Conservation (phyloP, 1,139 yeast genomes). For the Geotrichum klebahnii region DNA sequence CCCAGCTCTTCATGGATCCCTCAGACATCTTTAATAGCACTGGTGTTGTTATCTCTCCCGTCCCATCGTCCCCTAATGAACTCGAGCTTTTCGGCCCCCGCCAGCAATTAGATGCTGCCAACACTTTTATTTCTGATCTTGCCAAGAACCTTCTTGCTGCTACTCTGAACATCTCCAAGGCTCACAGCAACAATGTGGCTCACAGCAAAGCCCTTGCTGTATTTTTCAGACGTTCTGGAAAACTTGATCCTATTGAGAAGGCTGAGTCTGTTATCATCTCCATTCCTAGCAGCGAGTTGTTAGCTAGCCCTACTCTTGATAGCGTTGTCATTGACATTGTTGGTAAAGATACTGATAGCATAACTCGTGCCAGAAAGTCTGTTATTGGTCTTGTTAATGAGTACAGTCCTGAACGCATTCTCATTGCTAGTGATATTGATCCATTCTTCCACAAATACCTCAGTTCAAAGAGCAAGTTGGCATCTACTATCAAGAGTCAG, state of each 20-base stretch:
- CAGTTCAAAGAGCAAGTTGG: constrained; percentile 39
- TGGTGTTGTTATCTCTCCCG: constrained; percentile 64
- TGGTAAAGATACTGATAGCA: constrained; percentile 45
- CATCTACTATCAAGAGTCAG: constrained; percentile 46
- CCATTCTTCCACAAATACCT: constrained; percentile 58
- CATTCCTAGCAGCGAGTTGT: constrained; percentile 47
- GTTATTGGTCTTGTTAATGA: constrained; percentile 70
- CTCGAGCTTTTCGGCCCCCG: constrained; percentile 66
- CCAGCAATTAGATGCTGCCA: constrained; percentile 56
- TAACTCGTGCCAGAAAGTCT: constrained; percentile 57
- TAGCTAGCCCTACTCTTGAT: constrained; percentile 38
- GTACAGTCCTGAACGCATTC: constrained; percentile 63
- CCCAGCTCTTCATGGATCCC: constrained; percentile 48
- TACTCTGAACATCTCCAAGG: constrained; percentile 73
- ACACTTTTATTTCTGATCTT: constrained; percentile 51
- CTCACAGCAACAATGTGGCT: constrained; percentile 72
- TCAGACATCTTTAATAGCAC: constrained; percentile 48
- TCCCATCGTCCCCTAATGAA: constrained; percentile 40
- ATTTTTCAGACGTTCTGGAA: constrained; percentile 53
- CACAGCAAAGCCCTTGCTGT: constrained; percentile 76
- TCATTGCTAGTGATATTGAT: constrained; percentile 62
- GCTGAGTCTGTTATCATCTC: constrained; percentile 52
- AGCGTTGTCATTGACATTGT: constrained; percentile 39
- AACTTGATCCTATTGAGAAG: constrained; percentile 40
- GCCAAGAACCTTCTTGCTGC: constrained; percentile 58